Conservation (phyloP, 805 yeast genomes). For the Sporopachydermia lactativora region DNA sequence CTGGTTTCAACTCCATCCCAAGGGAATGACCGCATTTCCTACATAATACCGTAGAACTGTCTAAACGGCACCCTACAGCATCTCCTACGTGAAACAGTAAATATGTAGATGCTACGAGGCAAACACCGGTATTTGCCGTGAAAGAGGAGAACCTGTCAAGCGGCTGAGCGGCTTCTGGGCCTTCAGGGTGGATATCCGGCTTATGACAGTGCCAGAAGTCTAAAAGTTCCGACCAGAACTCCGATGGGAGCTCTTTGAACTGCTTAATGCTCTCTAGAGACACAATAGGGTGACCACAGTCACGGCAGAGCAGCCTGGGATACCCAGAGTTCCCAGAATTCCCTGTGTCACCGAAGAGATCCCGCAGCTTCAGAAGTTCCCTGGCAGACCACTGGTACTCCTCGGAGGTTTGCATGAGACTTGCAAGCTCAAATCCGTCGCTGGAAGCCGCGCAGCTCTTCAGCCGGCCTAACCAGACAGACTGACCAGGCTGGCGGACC, state of each 20-base stretch:
- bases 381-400: neutral
- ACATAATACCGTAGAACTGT: slow-evolving; percentile 6
- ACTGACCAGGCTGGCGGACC: neutral
- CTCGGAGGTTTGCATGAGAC: neutral
- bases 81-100: slow-evolving; percentile 23
- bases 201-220: slow-evolving; percentile 97
- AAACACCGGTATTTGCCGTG: slow-evolving; percentile 26
- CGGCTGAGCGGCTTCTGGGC: slow-evolving; percentile 12
- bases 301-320: neutral
- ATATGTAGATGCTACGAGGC: slow-evolving; percentile 47
- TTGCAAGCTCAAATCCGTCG: neutral
- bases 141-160: slow-evolving; percentile 26
- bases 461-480: neutral
- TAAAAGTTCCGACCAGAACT: slow-evolving; percentile 88
- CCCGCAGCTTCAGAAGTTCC: neutral
- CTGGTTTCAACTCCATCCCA: neutral
- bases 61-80: slow-evolving; percentile 8
- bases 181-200: slow-evolving; percentile 27
- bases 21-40: slow-evolving; percentile 4
- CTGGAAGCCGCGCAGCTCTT: neutral
- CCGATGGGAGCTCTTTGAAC: slow-evolving; percentile 68
- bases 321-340: neutral
- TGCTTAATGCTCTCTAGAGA: neutral
- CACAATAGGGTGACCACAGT: neutral
- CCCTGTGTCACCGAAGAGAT: too few relatives aligned